Percentiles rank a stretch among this genome's conserved stretches.
Evolutionary conservation across 257 asterid species (phyloP).

Genomic region (Nicotiana tabacum): DNA sequence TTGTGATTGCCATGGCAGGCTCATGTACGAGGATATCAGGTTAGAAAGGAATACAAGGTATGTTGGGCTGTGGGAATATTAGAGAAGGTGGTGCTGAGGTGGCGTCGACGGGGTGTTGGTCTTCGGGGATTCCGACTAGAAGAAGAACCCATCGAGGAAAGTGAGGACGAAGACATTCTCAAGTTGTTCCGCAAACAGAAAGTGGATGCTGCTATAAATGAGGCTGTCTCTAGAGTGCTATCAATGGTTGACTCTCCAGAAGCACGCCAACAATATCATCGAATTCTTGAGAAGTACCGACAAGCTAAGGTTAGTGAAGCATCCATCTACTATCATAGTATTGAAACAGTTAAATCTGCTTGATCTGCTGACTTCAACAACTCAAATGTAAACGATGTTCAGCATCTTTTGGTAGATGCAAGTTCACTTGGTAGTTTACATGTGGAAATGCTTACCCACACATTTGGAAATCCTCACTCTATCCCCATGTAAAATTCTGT

Average conservation of each 20-base stretch:
- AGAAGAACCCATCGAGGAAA: conserved; percentile 40
- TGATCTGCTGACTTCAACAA: conserved; percentile 1
- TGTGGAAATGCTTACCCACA: background rate
- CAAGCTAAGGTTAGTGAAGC: conserved; percentile 67
- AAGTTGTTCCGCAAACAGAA: conserved; percentile 73
- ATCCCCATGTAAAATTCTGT: background rate
- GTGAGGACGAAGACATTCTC: conserved; percentile 72
- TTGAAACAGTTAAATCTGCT: background rate
- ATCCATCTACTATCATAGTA: background rate
- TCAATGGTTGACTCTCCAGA: conserved; percentile 75
- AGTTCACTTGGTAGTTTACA: background rate
- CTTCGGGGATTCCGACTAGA: conserved; percentile 69
- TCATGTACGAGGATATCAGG: conserved; percentile 94
- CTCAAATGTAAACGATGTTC: background rate
- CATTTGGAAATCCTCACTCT: background rate
- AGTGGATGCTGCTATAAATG: conserved; percentile 71
- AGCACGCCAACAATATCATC: conserved; percentile 86
- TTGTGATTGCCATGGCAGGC: conserved; percentile 47
- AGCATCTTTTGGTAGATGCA: too few species aligned
- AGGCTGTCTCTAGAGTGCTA: conserved; percentile 84
- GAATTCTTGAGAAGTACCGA: conserved; percentile 67
- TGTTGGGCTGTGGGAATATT: conserved; percentile 93
- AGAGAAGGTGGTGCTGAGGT: conserved; percentile 85
- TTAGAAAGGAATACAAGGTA: conserved; percentile 63
- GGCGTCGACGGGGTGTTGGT: conserved; percentile 88